These are phyloP conservation scores for Gossypium schwendimanii DNA, from an alignment of 441 rosid genomes.

Conservation along the genomic window DNA sequence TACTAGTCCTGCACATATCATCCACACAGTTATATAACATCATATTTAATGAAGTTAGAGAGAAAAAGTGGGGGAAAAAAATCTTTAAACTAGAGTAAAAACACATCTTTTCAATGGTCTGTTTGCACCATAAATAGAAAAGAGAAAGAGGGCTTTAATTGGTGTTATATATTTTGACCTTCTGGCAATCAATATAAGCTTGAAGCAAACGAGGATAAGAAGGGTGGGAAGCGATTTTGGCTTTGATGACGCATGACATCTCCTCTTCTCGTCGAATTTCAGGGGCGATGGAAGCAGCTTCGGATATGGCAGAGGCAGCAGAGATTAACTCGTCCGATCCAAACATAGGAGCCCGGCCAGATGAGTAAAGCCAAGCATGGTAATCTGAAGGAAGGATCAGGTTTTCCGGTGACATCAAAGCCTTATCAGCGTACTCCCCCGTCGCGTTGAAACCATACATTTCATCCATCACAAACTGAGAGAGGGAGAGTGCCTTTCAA, in stretches of 20 bases:
- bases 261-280: slow-evolving; percentile 40
- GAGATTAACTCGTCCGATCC: slow-evolving; percentile 63
- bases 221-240: slow-evolving; percentile 76
- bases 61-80: neutral
- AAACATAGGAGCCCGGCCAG: slow-evolving; percentile 43
- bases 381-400: slow-evolving; percentile 49
- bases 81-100: neutral
- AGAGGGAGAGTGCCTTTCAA: neutral
- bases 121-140: slow-evolving; percentile 9
- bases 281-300: slow-evolving; percentile 48
- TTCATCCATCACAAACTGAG: slow-evolving; percentile 47
- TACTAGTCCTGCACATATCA: slow-evolving; percentile 11
- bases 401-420: slow-evolving; percentile 64
- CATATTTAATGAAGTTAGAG: neutral
- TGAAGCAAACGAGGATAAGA: slow-evolving; percentile 76
- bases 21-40: slow-evolving; percentile 8
- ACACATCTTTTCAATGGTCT: neutral
- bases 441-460: slow-evolving; percentile 56
- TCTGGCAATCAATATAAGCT: slow-evolving; percentile 85
- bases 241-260: slow-evolving; percentile 46
- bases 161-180: slow-evolving; percentile 35
- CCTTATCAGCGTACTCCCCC: slow-evolving; percentile 48
- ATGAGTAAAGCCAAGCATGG: slow-evolving; percentile 30
- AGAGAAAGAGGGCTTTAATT: neutral
- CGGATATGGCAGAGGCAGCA: slow-evolving; percentile 52